Evolutionary conservation across 352 stramenopile species (phyloP).

Genomic region (Phytopythium aichiense): DNA sequence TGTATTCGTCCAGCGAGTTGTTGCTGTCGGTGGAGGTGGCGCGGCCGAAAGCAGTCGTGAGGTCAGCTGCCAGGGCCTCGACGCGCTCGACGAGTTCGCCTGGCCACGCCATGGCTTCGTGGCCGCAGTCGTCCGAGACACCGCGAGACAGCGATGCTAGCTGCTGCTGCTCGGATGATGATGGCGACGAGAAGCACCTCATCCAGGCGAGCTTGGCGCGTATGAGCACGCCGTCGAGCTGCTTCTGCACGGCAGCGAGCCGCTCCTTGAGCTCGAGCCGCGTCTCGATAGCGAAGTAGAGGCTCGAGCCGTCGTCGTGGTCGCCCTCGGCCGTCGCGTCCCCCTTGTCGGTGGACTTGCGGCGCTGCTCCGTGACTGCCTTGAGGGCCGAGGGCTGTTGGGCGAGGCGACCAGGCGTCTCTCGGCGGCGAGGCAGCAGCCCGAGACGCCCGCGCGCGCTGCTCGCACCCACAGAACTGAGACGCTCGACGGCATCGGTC

Average conservation of each 20-base stretch:
- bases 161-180: neutral
- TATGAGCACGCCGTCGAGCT: conserved; percentile 40
- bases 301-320: conserved; percentile 23
- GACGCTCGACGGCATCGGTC: neutral
- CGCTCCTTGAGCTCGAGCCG: conserved; percentile 43
- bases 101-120: conserved; percentile 9
- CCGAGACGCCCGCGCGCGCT: neutral
- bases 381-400: neutral
- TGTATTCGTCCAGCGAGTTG: conserved; percentile 36
- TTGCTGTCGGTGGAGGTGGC: conserved; percentile 4
- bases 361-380: neutral
- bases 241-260: conserved; percentile 30
- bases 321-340: neutral
- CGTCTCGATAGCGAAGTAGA: conserved; percentile 64
- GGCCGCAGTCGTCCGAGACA: neutral
- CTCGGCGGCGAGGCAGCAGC: conserved; percentile 1
- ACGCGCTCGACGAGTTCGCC: conserved; percentile 37
- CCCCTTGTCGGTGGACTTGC: neutral
- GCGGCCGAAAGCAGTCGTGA: conserved; percentile 10
- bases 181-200: conserved; percentile 31
- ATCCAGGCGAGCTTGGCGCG: conserved; percentile 60
- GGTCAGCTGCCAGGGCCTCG: conserved; percentile 31
- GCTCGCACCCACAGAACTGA: neutral
- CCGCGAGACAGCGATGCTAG: conserved; percentile 4
- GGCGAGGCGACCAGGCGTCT: neutral